Evolutionary conservation across 305 asterid species (phyloP), one percentile per base, ranked within the genome.

Genomic region (Rubia occidens): DNA sequence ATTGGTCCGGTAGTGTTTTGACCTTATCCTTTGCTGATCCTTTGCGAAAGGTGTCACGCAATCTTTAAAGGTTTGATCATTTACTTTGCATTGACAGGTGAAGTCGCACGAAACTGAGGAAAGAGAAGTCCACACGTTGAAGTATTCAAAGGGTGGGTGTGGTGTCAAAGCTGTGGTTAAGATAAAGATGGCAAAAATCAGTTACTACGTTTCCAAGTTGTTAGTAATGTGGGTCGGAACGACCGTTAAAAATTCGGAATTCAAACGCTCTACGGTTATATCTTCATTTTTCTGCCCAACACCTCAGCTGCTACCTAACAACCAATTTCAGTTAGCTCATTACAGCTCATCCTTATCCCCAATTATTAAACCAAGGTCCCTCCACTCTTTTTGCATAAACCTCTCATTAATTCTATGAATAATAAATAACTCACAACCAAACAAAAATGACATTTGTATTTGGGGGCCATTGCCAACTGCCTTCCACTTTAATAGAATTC

Each of bases 241-340:
- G 64, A 15, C 42, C 64, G 42, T 60, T 60, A 24, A 14, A 60
- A 32, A 4, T n/a, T 32, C 21, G 2, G 6, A 55, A 18, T 21
- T 55, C 29, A 55, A 49, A n/a, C n/a, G n/a, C n/a, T n/a, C n/a
- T n/a, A n/a, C n/a, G n/a, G n/a, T n/a, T n/a, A n/a, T n/a, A n/a
- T n/a, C n/a, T n/a, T 15, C 45, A 67, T 49, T 66, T 72, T 66
- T n/a, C n/a, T n/a, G n/a, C 60, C 67, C 39, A 65, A 60, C 66
- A 60, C 77, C 69, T 55, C 56, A 74, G 60, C 54, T 39, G 42
- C 3, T 49, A 61, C 69, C 60, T 63, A 74, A 40, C 73, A 61
- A 60, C 77, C 70, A 61, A 65, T 40, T 40, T 43, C 66, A 7
- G 64, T 72, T 47, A 26, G 42, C 32, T 21, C 69, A 63, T 17